phyloP scores from a whole-genome alignment of 2,329 filamentous ascomycete genomes.

The Diplodia scrobiculata region DNA sequence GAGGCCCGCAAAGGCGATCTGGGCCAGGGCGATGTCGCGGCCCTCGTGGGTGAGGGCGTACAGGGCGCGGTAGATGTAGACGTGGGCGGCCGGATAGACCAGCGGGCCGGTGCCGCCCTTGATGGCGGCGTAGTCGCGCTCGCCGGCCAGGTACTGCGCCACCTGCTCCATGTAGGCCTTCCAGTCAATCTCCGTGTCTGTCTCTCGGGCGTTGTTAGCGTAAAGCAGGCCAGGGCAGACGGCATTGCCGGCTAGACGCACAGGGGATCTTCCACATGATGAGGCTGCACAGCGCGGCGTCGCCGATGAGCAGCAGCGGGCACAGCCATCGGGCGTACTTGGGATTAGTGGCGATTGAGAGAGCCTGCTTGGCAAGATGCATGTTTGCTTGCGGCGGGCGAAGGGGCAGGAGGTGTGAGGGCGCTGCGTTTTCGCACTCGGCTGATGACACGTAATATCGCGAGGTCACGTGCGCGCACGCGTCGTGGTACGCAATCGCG shows the following conservation, averaged over 20 bases:
- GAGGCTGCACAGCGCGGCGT: constrained; percentile 70
- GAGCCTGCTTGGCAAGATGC: constrained; percentile 43
- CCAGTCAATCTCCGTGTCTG: constrained; percentile 99
- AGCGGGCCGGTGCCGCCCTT: constrained; percentile 86
- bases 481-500: not conserved
- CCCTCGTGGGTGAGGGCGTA: constrained; percentile 78
- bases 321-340: constrained; percentile 65
- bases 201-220: too few relatives aligned
- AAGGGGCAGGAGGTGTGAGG: not conserved
- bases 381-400: constrained; percentile 33
- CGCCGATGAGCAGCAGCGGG: constrained; percentile 66
- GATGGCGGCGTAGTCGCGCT: constrained; percentile 85
- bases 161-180: constrained; percentile 95
- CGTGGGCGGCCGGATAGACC: constrained; percentile 91
- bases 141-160: constrained; percentile 73
- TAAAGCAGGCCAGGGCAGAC: not conserved
- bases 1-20: constrained; percentile 76
- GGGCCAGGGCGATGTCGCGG: constrained; percentile 74
- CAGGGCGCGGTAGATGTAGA: constrained; percentile 83
- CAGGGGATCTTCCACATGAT: constrained; percentile 83
- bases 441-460: constrained; percentile 14
- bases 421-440: not conserved
- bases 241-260: constrained; percentile 50
- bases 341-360: constrained; percentile 55
- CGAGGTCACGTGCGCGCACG: constrained; percentile 14